These are phyloP conservation scores for Fusarium subtropicale DNA, from an alignment of 2,329 filamentous ascomycete species.

Conservation along the genomic window DNA sequence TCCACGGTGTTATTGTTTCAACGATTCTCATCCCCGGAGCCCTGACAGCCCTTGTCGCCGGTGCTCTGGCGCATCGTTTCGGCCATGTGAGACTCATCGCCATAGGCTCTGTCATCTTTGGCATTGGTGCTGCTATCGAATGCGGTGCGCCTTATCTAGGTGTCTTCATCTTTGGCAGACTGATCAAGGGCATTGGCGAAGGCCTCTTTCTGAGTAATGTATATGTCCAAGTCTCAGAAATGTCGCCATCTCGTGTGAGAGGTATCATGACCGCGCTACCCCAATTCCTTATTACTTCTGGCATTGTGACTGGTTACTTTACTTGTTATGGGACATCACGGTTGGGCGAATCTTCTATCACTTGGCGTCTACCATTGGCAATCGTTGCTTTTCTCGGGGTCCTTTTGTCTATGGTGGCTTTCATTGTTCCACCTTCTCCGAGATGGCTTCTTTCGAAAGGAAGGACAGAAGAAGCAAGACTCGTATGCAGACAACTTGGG, in stretches of 20 bases:
- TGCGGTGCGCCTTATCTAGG: conserved; percentile 53
- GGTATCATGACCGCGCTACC: conserved; percentile 65
- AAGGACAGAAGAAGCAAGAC: conserved; percentile 57
- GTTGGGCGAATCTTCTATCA: conserved; percentile 57
- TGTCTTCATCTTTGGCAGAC: conserved; percentile 66
- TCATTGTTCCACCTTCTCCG: conserved; percentile 63
- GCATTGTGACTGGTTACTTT: conserved; percentile 68
- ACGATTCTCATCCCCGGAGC: conserved; percentile 70
- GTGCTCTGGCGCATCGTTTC: conserved; percentile 64
- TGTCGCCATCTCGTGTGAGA: conserved; percentile 63
- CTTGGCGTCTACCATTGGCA: conserved; percentile 67
- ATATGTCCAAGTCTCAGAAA: conserved; percentile 68
- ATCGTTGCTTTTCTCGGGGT: conserved; percentile 52
- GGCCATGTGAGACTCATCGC: conserved; percentile 65
- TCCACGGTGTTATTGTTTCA: conserved; percentile 71
- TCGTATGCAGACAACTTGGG: conserved; percentile 54
- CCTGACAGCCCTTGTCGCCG: conserved; percentile 68
- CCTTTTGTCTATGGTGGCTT: conserved; percentile 47
- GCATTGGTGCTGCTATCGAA: conserved; percentile 61
- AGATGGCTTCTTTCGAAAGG: conserved; percentile 65
- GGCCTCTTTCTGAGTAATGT: conserved; percentile 67
- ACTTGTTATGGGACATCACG: conserved; percentile 67
- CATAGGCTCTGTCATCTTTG: conserved; percentile 65
- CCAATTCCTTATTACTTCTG: conserved; percentile 64
- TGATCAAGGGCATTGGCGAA: conserved; percentile 67